Percentiles rank a stretch among this genome's conserved stretches.
Evolutionary conservation across 768 basidiomycete species (phyloP).

Genomic region (Lentinus tigrinus): DNA sequence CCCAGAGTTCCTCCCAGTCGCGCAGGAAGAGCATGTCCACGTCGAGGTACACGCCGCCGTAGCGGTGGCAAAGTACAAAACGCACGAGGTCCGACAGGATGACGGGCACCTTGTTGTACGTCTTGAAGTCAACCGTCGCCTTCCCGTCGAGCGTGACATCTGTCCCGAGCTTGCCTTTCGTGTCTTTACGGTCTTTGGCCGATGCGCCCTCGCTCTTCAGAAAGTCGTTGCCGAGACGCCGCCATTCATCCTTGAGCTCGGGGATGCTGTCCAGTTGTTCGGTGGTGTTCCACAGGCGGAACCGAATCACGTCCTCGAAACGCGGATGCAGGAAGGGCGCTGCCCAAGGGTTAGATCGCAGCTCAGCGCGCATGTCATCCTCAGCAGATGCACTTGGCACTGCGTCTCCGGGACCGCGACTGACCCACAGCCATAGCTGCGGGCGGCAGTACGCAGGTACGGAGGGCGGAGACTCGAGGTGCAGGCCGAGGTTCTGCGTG

Average conservation of each 20-base stretch:
- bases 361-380: conserved; percentile 77
- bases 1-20: conserved; percentile 99
- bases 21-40: conserved; percentile 94
- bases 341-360: conserved; percentile 88
- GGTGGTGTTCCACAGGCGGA: conserved; percentile 98
- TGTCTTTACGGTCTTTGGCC: conserved; percentile 35
- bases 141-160: conserved; percentile 19
- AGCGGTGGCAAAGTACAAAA: conserved; percentile 95
- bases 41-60: conserved; percentile 95
- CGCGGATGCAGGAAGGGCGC: conserved; percentile 91
- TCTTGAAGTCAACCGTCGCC: conserved; percentile 13
- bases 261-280: conserved; percentile 91
- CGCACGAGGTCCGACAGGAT: conserved; percentile 96
- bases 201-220: conserved; percentile 76
- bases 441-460: conserved; percentile 75
- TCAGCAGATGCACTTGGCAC: conserved; percentile 83
- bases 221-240: conserved; percentile 65
- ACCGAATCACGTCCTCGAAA: conserved; percentile 89
- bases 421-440: conserved; percentile 98
- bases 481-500: conserved; percentile 91
- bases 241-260: conserved; percentile 90
- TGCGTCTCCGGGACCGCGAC: conserved; percentile 90
- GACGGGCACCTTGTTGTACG: conserved; percentile 90
- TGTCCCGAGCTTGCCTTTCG: conserved; percentile 29
- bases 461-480: conserved; percentile 49